Evolutionary conservation across 176 grass and related monocot genomes (phyloP).

Genomic region (Microstegium vimineum): DNA sequence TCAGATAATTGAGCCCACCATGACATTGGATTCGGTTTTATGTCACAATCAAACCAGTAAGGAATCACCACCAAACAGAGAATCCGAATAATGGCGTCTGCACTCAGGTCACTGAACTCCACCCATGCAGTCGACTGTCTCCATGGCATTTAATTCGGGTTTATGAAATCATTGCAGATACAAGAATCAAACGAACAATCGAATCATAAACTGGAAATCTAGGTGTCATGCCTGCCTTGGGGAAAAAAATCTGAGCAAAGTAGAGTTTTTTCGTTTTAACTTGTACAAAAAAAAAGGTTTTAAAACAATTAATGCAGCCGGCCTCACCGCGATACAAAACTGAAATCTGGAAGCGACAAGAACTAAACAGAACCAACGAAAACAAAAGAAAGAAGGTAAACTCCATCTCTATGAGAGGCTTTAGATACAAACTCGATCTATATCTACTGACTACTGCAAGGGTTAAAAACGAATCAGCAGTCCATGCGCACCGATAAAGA

Average conservation of each 20-base stretch:
- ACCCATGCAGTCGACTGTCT: neutral
- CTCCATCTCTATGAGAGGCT: neutral
- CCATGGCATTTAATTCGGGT: conserved; percentile 4
- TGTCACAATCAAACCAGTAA: conserved; percentile 39
- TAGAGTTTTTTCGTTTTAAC: neutral
- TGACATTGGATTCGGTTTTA: neutral
- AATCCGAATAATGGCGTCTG: conserved; percentile 20
- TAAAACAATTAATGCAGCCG: neutral
- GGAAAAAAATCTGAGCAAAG: neutral
- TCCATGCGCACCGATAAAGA: neutral
- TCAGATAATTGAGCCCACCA: neutral
- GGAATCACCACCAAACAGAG: conserved; percentile 24
- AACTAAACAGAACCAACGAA: neutral
- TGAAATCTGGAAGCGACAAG: neutral
- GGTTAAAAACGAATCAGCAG: neutral
- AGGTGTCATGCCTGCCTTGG: neutral
- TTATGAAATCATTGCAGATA: neutral
- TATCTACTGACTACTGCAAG: neutral
- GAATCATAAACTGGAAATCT: neutral
- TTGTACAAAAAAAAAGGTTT: neutral
- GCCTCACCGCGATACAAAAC: neutral
- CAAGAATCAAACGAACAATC: neutral
- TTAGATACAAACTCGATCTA: neutral
- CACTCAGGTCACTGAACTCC: neutral
- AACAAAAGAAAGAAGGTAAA: neutral